Base-by-base conservation (phyloP, 2,329 filamentous ascomycete species). In the Onygenales sp. region DNA sequence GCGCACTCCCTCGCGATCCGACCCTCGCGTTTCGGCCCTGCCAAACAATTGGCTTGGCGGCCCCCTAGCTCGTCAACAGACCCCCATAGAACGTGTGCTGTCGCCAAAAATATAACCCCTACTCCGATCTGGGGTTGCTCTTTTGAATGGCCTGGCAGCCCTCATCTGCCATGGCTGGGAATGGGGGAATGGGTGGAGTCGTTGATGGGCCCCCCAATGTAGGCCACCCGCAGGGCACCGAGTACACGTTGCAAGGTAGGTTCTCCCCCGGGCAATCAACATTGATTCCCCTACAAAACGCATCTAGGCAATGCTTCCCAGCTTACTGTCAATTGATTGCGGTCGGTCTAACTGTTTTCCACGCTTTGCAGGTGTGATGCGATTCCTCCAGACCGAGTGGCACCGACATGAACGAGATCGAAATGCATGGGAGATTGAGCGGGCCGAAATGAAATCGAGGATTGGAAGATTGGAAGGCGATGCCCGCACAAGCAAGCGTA, bases 321-420 rank as follows among this genome's bases (percentile, higher is more conserved):
- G 21, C 21, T 5, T 27, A 5, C 3, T 27, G 5, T 27, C 21
- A 27, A 27, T 27, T 27, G 5, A 27, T 27, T 27, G 21, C 32
- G 7, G n/a, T 38, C 45, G 21, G 7, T 7, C 32, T 47, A 47
- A 49, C 21, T 2, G 2, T 14, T 38, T n/a, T 4, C 31, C 14
- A 17, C 45, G 45, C 42, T 50, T 39, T 52, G 36, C 61, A 93
- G 89, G 93, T 67, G 93, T 98, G 39, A 98, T 98, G 93, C 91
- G 93, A 72, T 98, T 98, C 70, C 83, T 98, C 41, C 93, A 98
- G 75, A 93, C 93, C 47, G 92, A 98, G 81, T 98, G 93, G 93
- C 93, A 98, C 73, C 86, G 89, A 61, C 92, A 98, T 71, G 93
- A 98, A 74, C 87, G 93, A 72, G 93, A 96, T 68, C 84, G 93